Evolutionary conservation across 805 yeast species (phyloP).

Genomic region (Starmerella geochares): DNA sequence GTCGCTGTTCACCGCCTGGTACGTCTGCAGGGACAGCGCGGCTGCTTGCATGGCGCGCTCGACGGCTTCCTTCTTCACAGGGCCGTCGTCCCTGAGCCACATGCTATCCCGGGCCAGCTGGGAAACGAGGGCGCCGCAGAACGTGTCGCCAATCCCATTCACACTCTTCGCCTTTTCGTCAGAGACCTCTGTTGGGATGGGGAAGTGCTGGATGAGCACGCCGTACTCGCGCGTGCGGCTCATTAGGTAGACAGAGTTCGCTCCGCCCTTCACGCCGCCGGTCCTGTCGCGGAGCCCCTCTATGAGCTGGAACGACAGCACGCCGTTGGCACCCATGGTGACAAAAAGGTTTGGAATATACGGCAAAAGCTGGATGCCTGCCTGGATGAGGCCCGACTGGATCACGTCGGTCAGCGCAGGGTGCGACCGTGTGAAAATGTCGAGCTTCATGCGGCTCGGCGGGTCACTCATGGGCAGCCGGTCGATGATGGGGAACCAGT

Average conservation of each 20-base stretch:
- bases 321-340: conserved; percentile 60
- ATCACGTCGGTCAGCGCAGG: conserved; percentile 29
- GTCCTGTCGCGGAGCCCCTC: conserved; percentile 26
- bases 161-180: conserved; percentile 47
- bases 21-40: conserved; percentile 29
- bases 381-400: conserved; percentile 42
- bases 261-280: conserved; percentile 24
- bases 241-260: conserved; percentile 22
- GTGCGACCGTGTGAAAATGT: conserved; percentile 23
- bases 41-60: conserved; percentile 34
- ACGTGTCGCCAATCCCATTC: conserved; percentile 83
- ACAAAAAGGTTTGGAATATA: conserved; percentile 55
- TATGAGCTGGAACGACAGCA: conserved; percentile 37
- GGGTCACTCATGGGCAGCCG: conserved; percentile 38
- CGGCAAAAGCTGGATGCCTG: conserved; percentile 63
- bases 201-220: conserved; percentile 53
- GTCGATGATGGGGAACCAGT: conserved; percentile 71
- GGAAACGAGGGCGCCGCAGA: conserved; percentile 54
- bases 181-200: conserved; percentile 32
- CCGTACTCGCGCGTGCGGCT: conserved; percentile 34
- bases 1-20: conserved; percentile 28
- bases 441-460: conserved; percentile 27
- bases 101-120: conserved; percentile 29
- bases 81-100: conserved; percentile 32
- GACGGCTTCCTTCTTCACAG: conserved; percentile 27